phyloP scores from a whole-genome alignment of 345 rosid species.

The Hibiscus mutabilis region DNA sequence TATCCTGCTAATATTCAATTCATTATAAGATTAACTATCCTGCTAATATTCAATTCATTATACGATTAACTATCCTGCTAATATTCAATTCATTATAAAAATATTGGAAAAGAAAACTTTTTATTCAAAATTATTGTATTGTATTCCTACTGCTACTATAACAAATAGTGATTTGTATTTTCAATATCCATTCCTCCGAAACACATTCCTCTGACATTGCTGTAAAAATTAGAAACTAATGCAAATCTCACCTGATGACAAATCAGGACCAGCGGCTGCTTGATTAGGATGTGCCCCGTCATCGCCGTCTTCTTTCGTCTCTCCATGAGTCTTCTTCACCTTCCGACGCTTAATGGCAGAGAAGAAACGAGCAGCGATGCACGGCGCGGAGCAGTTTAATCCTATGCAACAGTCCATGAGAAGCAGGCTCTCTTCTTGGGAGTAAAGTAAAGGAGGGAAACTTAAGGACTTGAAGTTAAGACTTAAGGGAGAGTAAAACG shows the following conservation, averaged over 20 bases:
- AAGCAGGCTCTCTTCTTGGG: background rate
- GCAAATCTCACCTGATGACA: background rate
- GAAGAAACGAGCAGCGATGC: conserved; percentile 20
- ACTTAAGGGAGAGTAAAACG: background rate
- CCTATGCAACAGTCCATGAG: conserved; percentile 1
- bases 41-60: no score
- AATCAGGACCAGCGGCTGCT: conserved; percentile 1
- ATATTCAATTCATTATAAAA: no score
- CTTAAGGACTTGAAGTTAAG: no score
- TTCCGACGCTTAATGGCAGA: conserved; percentile 17
- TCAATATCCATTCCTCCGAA: no score
- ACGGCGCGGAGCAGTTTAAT: background rate
- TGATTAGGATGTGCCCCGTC: background rate
- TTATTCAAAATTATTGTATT: background rate
- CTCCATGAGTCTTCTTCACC: conserved; percentile 6
- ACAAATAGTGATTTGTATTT: background rate
- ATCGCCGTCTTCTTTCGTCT: background rate
- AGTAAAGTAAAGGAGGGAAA: conserved; percentile 4
- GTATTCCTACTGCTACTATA: background rate
- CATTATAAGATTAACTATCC: background rate
- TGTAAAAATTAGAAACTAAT: background rate
- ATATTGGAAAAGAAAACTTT: background rate
- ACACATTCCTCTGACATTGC: no score
- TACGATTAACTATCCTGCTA: background rate
- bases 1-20: no score